Evolutionary conservation across 495 filamentous ascomycete genomes (phyloP).

Genomic region (Aspergillus diversus): DNA sequence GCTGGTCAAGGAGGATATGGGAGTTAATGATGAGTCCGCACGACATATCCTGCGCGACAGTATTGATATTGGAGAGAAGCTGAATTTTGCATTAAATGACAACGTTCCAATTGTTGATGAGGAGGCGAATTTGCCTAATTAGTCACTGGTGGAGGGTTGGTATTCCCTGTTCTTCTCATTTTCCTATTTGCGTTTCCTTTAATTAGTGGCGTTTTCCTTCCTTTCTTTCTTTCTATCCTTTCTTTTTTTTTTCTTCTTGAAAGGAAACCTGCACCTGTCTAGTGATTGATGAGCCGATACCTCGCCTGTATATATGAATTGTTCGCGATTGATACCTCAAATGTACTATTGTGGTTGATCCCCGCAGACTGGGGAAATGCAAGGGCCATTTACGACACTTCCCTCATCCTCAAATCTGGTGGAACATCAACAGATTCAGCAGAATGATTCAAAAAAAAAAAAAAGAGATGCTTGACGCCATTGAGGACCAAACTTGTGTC

Average conservation of each 20-base stretch:
- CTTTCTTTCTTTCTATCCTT: not conserved
- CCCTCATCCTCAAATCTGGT: no score
- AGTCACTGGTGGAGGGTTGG: not conserved
- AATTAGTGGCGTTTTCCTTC: not conserved
- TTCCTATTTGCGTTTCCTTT: constrained; percentile 2
- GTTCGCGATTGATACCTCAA: constrained; percentile 11
- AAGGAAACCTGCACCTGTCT: not conserved
- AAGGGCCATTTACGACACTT: not conserved
- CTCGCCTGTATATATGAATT: constrained; percentile 2
- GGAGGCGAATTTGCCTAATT: not conserved
- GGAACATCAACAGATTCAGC: no score
- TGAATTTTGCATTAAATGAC: constrained; percentile 69
- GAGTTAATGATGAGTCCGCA: constrained; percentile 63
- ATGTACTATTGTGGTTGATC: not conserved
- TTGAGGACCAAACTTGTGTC: not conserved
- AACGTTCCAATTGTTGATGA: constrained; percentile 50
- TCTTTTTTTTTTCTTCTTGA: constrained; percentile 4
- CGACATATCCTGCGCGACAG: constrained; percentile 73
- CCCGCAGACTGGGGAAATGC: not conserved
- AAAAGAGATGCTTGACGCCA: not conserved
- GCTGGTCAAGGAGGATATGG: constrained; percentile 87
- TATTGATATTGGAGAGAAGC: constrained; percentile 71
- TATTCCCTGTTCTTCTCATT: not conserved
- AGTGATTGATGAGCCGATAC: not conserved
- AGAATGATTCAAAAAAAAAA: no score